Percentiles rank a stretch among this genome's conserved stretches.
Conservation (phyloP, 2,329 filamentous ascomycete species). For the Nemania sp. region DNA sequence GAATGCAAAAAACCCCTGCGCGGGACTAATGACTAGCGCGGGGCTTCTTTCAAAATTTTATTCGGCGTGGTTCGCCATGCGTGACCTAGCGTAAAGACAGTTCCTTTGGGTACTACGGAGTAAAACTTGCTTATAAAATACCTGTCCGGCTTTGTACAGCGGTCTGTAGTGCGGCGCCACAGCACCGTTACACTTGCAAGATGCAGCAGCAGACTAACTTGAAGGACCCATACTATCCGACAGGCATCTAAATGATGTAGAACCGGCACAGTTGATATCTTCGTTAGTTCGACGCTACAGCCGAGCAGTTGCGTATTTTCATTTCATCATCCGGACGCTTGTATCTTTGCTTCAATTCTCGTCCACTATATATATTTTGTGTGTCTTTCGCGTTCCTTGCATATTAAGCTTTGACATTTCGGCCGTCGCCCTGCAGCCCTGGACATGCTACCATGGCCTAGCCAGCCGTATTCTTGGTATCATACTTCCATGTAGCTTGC, state of each 20-base stretch:
- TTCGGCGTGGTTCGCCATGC: constrained; percentile 13
- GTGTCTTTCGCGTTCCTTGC: background rate
- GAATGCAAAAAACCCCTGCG: constrained; percentile 4
- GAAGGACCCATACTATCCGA: background rate
- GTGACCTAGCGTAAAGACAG: background rate
- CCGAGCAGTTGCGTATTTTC: background rate
- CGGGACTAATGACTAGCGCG: constrained; percentile 12
- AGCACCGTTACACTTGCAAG: no score
- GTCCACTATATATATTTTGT: background rate
- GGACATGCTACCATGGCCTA: background rate
- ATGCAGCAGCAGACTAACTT: background rate
- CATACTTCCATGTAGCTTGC: background rate
- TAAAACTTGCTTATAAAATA: no score
- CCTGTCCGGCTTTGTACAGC: no score
- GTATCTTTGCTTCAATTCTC: background rate
- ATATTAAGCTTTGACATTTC: constrained; percentile 4
- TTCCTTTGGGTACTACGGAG: no score
- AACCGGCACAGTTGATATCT: background rate
- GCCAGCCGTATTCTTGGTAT: background rate
- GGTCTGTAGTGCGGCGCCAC: no score
- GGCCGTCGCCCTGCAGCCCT: background rate
- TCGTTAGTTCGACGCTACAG: background rate
- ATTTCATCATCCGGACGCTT: background rate
- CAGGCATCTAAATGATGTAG: no score
- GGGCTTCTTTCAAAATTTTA: constrained; percentile 18